Base-by-base conservation (phyloP, 331 rosid genomes). In the Pyrus hybrid region DNA sequence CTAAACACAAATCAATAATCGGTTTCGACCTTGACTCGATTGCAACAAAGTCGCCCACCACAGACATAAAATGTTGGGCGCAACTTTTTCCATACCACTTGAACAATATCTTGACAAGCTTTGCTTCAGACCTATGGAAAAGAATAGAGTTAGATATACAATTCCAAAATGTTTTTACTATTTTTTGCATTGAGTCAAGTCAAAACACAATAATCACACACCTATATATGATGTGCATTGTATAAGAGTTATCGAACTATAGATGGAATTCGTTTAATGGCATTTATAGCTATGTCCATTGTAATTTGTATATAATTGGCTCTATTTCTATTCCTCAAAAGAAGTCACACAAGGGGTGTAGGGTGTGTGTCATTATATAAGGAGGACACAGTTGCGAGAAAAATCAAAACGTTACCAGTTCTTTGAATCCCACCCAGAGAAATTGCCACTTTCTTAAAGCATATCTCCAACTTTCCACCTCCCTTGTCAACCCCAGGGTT, bases 401-500 rank as follows among this genome's bases (percentile, higher is more conserved):
- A 18, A 53, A 54, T 9, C 14, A 28, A 16, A 47, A 30, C 6
- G 28, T 45, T 78, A 71, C 81, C 43, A 17, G 4, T 63, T 16
- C 16, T 8, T 49, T 10, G 54, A 61, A 64, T 18, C 43, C 77
- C 68, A 66, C 22, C 63, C 74, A 26, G 29, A 14, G 13, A 66
- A 63, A 35, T 75, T 43, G 73, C 77, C 21, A 72, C 82, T 5
- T 56, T n/a, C 9, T 14, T 32, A 72, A 53, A 18, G 82, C 82
- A 14, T 25, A 23, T 51, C 63, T 66, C 82, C 82, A 79, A n/a
- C 25, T 16, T 22, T 43, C 68, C 13, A 79, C 63, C 26, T 54
- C 54, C 13, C 54, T 60, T 0, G 14, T 41, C 26, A 8, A 53
- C 69, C 12, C 63, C 13, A 8, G 16, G 3, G 2, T 18, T 12